Conservation (phyloP, 2,329 filamentous ascomycete species). For the Xylaria sp. region DNA sequence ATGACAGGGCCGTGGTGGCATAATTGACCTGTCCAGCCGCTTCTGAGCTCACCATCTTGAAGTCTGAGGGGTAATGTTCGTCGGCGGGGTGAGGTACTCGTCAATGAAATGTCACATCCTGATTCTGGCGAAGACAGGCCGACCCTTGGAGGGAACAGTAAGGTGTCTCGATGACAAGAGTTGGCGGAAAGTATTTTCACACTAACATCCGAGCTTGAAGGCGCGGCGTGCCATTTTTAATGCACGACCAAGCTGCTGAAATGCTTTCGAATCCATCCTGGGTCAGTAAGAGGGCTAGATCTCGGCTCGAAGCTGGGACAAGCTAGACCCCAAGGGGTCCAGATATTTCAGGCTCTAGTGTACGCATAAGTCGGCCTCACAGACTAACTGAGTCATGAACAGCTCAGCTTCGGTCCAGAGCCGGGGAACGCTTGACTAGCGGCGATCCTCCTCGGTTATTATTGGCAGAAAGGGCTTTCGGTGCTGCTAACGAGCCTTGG, state of each 20-base stretch:
- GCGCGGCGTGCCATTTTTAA: neutral
- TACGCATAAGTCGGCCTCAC: neutral
- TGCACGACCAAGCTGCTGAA: constrained; percentile 2
- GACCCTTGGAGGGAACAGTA: neutral
- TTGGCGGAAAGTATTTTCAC: neutral
- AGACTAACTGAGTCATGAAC: constrained; percentile 7
- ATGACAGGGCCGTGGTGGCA: constrained; percentile 41
- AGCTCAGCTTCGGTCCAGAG: constrained; percentile 4
- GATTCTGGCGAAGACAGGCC: neutral
- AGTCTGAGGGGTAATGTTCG: neutral
- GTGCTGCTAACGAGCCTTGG: neutral
- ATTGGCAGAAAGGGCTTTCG: neutral
- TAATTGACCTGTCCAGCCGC: constrained; percentile 41
- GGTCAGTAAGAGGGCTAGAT: neutral
- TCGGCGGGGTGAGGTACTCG: constrained; percentile 17
- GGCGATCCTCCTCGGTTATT: constrained; percentile 19
- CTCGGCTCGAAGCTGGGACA: neutral
- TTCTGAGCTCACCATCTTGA: constrained; percentile 19
- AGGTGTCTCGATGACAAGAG: constrained; percentile 2
- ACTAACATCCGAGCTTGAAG: neutral
- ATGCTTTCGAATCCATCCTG: neutral
- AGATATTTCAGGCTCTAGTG: neutral
- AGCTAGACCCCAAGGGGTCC: constrained; percentile 15
- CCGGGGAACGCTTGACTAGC: constrained; percentile 1
- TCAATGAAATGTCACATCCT: constrained; percentile 24